Base-by-base conservation (phyloP, 768 basidiomycete species). In the Rickenella mellea region DNA sequence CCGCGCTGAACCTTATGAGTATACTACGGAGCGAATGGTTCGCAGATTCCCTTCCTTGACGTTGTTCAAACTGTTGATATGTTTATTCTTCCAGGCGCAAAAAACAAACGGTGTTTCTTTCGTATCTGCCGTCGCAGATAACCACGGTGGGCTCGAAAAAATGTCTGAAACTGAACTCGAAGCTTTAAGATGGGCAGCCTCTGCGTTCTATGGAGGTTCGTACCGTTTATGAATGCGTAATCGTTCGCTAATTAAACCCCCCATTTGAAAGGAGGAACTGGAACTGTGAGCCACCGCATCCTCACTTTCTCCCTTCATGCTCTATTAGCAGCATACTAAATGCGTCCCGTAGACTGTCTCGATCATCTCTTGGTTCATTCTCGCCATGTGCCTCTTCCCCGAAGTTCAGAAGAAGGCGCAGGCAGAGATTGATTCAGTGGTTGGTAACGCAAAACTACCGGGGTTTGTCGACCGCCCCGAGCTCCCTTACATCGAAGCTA, bases 11-110 rank as follows among this genome's bases (percentile, higher is more conserved):
- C 67, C 68, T 5, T 64, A 61, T 33, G 48, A 45, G 1, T 58
- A 50, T 40, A 59, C 60, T 6, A 54, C 65, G 46, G 36, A 53
- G 36, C 52, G 55, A 21, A 50, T 68, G 48, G 69, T 60, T 39
- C 20, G 32, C 5, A 14, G 5, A 33, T 14, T n/a, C 21, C 15
- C 51, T 14, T n/a, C 21, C 15, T 51, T 43, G 29, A 15, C 10
- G 15, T 30, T 10, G 29, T 10, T 30, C 15, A 33, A 8, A 14
- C 21, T 6, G 5, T 33, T 8, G 14, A 8, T 14, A n/a, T 33
- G 14, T 21, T 33, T 14, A 3, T 10, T 17, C 12, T 3, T 21
- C 14, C 33, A 57, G 56, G 46, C 45, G 3, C 44, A 41, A 14
- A 54, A 52, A 0, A 50, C 21, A 9, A 48, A 47, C 19, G 30